Base-by-base conservation (phyloP, 768 basidiomycete genomes). In the Mrakia gelida region DNA sequence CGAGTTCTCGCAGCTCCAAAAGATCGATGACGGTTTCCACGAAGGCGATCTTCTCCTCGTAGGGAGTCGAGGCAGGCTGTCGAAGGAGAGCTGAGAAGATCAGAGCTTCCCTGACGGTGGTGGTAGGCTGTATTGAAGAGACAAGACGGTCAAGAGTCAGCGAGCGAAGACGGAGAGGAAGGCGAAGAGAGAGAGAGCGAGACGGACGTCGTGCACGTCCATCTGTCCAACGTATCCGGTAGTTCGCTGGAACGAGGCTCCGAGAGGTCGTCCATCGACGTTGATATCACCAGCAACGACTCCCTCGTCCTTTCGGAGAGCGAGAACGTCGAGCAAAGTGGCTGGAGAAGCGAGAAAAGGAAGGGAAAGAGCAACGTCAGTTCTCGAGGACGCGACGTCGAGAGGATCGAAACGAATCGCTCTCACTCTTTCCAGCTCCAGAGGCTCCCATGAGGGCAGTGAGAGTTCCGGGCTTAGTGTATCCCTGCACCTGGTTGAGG, bases 371-470 rank as follows among this genome's bases (percentile, higher is more conserved):
- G 2, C 4, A 7, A 0, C 15, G 15, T 52, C 49, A 52, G 38
- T 38, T 38, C 38, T 16, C 49, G 49, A 52, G 18, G 49, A 52
- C 49, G 18, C 3, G 49, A 52, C 15, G 18, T 2, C 1, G 15
- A 18, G 49, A 52, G 49, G 3, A 4, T 21, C 18, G 18, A 52
- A 49, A 52, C 11, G 9, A 11, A 10, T 45, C 2, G 9, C 2
- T 10, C 49, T 52, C 18, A 52, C 49, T 85, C 80, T 86, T 86
- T 41, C 86, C 86, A 28, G 86, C 86, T 78, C 86, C 86, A 13
- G 84, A 84, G 30, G 84, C 86, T 73, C 86, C 86, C 86, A 87
- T 86, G 15, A 87, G 83, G 0, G 86, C 86, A 8, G 85, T 86
- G 2, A 87, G 80, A 2, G 81, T 81, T 45, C 86, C 86, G 26